Percentiles rank a stretch among this genome's conserved stretches.
Conservation (phyloP, 805 yeast genomes). For the Debaryomyces prosopidis region DNA sequence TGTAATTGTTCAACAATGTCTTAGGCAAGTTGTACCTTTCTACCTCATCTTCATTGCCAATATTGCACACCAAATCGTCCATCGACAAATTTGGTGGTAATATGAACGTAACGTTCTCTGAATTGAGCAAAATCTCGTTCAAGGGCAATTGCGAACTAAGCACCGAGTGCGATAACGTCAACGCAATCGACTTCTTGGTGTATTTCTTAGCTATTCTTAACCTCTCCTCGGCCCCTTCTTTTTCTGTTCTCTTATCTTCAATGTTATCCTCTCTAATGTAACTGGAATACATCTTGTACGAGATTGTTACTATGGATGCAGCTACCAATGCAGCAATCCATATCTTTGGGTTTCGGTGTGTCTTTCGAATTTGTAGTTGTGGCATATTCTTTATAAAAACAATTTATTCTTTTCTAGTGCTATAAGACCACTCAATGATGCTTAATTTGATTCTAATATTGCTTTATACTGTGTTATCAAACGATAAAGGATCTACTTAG, state of each 20-base stretch:
- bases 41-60: slow-evolving; percentile 2
- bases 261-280: slow-evolving; percentile 6
- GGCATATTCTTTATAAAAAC: neutral
- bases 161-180: slow-evolving; percentile 44
- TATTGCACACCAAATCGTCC: slow-evolving; percentile 31
- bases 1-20: slow-evolving; percentile 32
- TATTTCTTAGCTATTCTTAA: slow-evolving; percentile 14
- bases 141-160: slow-evolving; percentile 37
- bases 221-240: slow-evolving; percentile 2
- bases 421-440: too few species aligned
- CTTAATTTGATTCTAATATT: too few species aligned
- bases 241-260: slow-evolving; percentile 4
- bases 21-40: slow-evolving; percentile 17
- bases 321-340: slow-evolving; percentile 37
- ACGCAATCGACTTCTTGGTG: slow-evolving; percentile 36
- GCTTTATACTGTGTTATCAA: too few species aligned
- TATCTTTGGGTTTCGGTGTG: slow-evolving; percentile 24
- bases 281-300: slow-evolving; percentile 32
- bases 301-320: slow-evolving; percentile 31
- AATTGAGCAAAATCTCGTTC: slow-evolving; percentile 35
- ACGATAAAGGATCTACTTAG: too few species aligned
- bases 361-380: slow-evolving; percentile 4
- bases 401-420: too few species aligned
- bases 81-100: slow-evolving; percentile 43
- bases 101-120: slow-evolving; percentile 43